These are phyloP conservation scores for Mortierella sp. DNA, from an alignment of 371 early-diverging fungal genomes.

Conservation along the genomic window DNA sequence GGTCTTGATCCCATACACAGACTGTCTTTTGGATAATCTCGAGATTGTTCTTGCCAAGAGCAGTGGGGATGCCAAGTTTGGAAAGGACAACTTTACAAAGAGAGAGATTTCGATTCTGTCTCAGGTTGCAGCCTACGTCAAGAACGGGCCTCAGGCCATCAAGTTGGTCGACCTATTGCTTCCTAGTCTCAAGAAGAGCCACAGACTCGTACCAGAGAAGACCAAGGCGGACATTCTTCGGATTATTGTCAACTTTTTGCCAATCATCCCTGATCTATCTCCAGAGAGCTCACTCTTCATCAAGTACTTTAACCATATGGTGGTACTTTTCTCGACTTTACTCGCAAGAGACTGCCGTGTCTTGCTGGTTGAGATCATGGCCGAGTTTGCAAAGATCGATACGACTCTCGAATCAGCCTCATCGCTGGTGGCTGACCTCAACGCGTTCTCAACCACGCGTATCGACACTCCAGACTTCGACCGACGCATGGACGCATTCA, in stretches of 20 bases:
- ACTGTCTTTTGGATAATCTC: constrained; percentile 72
- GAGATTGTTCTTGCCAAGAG: constrained; percentile 68
- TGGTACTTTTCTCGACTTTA: constrained; percentile 72
- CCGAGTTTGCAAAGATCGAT: constrained; percentile 74
- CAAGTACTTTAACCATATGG: constrained; percentile 70
- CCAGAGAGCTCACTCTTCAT: constrained; percentile 59
- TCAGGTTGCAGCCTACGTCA: constrained; percentile 79
- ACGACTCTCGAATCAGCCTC: constrained; percentile 65
- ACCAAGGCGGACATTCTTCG: constrained; percentile 87
- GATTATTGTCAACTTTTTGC: constrained; percentile 79
- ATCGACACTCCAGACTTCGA: constrained; percentile 94
- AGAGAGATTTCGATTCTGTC: constrained; percentile 88
- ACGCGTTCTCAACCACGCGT: constrained; percentile 78
- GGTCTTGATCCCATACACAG: constrained; percentile 74
- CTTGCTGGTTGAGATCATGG: constrained; percentile 74
- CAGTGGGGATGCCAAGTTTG: constrained; percentile 64
- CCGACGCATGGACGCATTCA: constrained; percentile 82
- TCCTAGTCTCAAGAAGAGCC: constrained; percentile 83
- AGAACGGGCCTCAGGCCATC: constrained; percentile 73
- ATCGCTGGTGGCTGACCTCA: constrained; percentile 76
- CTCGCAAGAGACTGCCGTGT: constrained; percentile 68
- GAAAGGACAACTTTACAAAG: constrained; percentile 70
- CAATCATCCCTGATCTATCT: constrained; percentile 68
- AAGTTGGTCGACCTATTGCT: constrained; percentile 83
- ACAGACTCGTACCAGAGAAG: constrained; percentile 79